Conservation (phyloP, 2,329 filamentous ascomycete species). For the Penicillium concentricum region DNA sequence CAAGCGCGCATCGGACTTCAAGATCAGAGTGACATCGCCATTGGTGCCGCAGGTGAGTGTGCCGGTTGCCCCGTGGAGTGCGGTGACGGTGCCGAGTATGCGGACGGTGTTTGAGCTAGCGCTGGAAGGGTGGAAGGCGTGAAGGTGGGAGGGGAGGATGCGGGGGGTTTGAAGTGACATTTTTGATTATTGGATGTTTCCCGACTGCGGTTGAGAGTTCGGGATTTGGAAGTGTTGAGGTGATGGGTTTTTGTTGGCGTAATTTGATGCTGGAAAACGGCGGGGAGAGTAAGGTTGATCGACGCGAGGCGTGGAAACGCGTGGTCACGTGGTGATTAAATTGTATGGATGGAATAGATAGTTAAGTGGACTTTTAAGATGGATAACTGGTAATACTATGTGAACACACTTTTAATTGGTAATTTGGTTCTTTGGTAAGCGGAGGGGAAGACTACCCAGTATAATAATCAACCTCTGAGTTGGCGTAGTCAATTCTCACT, state of each 20-base stretch:
- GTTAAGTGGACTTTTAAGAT: neutral
- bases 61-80: conserved; percentile 77
- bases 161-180: conserved; percentile 80
- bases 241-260: neutral
- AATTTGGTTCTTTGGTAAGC: fast-evolving
- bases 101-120: conserved; percentile 60
- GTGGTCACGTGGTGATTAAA: conserved; percentile 23
- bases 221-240: neutral
- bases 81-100: conserved; percentile 78
- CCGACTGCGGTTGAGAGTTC: neutral
- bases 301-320: conserved; percentile 22
- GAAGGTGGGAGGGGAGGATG: conserved; percentile 76
- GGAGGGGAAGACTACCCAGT: neutral
- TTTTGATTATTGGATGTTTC: conserved; percentile 15
- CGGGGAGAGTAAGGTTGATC: conserved; percentile 2
- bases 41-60: conserved; percentile 69
- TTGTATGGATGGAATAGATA: neutral
- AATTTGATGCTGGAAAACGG: neutral
- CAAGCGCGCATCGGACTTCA: conserved; percentile 60
- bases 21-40: conserved; percentile 69
- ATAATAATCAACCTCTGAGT: neutral
- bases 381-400: neutral
- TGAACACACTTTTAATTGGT: fast-evolving
- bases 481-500: neutral
- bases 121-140: conserved; percentile 63